These are phyloP conservation scores for Ceratocystis alfenasii DNA, from an alignment of 2,329 filamentous ascomycete species.

Conservation along the genomic window DNA sequence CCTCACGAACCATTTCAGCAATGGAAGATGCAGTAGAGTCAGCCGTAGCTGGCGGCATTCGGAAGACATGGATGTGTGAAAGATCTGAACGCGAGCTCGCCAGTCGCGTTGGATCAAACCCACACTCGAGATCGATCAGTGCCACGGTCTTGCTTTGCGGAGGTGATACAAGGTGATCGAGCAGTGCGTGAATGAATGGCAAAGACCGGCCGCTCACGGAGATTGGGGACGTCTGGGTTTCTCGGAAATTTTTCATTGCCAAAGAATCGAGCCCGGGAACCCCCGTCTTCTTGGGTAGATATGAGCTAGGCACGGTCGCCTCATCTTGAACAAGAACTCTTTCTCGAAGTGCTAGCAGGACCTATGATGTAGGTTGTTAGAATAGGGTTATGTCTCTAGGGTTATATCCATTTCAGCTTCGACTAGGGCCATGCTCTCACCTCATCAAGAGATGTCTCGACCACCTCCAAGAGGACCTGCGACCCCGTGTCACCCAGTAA, in stretches of 20 bases:
- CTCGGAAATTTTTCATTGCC: constrained; percentile 36
- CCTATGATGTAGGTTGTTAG: constrained; percentile 25
- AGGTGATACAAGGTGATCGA: constrained; percentile 39
- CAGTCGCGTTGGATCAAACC: constrained; percentile 43
- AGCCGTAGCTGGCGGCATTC: constrained; percentile 29
- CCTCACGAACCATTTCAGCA: constrained; percentile 27
- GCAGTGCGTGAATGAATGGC: constrained; percentile 44
- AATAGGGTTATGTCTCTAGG: constrained; percentile 26
- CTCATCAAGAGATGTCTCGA: constrained; percentile 48
- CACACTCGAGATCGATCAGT: constrained; percentile 43
- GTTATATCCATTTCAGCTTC: constrained; percentile 16
- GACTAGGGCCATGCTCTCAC: constrained; percentile 33
- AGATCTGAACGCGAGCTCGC: constrained; percentile 32
- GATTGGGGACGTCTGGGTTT: constrained; percentile 38
- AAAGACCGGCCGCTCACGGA: constrained; percentile 42
- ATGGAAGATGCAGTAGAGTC: constrained; percentile 23
- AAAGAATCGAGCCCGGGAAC: constrained; percentile 39
- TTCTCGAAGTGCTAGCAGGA: constrained; percentile 23
- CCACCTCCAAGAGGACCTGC: constrained; percentile 42
- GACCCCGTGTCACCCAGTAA: constrained; percentile 36
- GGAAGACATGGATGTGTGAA: constrained; percentile 41
- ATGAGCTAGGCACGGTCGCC: constrained; percentile 17
- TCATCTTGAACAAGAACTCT: constrained; percentile 22
- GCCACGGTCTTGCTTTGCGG: constrained; percentile 40
- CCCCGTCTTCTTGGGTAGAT: constrained; percentile 29